These are phyloP conservation scores for Pythium diclinum DNA, from an alignment of 352 stramenopile genomes.

Conservation along the genomic window DNA sequence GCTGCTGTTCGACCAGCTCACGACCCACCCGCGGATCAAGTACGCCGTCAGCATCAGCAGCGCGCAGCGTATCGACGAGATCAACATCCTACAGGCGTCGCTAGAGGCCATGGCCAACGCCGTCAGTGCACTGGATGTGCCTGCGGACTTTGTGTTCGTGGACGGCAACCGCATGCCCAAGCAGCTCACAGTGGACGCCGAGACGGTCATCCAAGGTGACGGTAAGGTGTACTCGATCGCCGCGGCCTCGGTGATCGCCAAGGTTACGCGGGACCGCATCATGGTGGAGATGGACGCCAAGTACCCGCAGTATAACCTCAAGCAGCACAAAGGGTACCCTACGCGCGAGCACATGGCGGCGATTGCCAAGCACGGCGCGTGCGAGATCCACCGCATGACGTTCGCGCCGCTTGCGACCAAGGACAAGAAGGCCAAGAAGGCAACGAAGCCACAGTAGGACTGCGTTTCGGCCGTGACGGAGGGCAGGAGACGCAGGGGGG, in stretches of 20 bases:
- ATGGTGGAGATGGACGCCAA: slow-evolving; percentile 93
- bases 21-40: slow-evolving; percentile 66
- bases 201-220: slow-evolving; percentile 95
- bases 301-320: slow-evolving; percentile 94
- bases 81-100: slow-evolving; percentile 99
- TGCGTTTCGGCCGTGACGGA: too few species aligned
- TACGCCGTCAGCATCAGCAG: slow-evolving; percentile 86
- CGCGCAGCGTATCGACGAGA: slow-evolving; percentile 93
- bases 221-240: slow-evolving; percentile 95
- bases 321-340: slow-evolving; percentile 97
- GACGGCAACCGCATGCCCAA: slow-evolving; percentile 95
- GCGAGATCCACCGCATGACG: slow-evolving; percentile 93
- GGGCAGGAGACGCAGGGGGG: too few species aligned
- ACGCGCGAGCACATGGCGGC: slow-evolving; percentile 90
- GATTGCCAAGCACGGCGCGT: slow-evolving; percentile 89
- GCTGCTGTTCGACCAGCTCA: slow-evolving; percentile 86
- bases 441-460: slow-evolving; percentile 3
- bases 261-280: slow-evolving; percentile 96
- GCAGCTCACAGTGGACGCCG: slow-evolving; percentile 80
- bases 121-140: slow-evolving; percentile 52
- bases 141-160: slow-evolving; percentile 88
- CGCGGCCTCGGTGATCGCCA: slow-evolving; percentile 97
- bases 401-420: slow-evolving; percentile 94
- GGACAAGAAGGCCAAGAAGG: slow-evolving; percentile 27
- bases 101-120: slow-evolving; percentile 94